Percentiles rank a stretch among this genome's conserved stretches.
These are phyloP conservation scores for Endoconidiophora laricicola DNA, from an alignment of 2,329 filamentous ascomycete genomes.

Conservation along the genomic window DNA sequence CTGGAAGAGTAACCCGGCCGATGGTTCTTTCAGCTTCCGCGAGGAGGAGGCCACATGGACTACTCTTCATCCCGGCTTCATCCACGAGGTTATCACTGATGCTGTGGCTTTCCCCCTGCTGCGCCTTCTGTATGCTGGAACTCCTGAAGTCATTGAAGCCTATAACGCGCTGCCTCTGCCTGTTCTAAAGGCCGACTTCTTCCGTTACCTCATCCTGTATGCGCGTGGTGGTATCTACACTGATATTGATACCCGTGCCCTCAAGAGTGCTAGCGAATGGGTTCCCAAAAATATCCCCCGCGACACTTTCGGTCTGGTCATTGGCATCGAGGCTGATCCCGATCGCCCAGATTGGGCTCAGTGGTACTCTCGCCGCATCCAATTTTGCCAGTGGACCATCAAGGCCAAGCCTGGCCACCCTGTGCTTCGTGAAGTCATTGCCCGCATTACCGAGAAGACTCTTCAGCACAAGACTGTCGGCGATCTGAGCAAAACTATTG, in stretches of 20 bases:
- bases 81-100: conserved; percentile 96
- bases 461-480: conserved; percentile 55
- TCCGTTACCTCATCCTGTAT: conserved; percentile 53
- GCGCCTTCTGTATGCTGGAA: conserved; percentile 67
- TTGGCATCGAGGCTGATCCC: conserved; percentile 93
- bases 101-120: conserved; percentile 66
- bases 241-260: conserved; percentile 78
- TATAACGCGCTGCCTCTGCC: conserved; percentile 57
- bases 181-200: conserved; percentile 65
- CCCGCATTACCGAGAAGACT: conserved; percentile 70
- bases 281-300: conserved; percentile 62
- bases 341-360: conserved; percentile 82
- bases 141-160: conserved; percentile 64
- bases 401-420: conserved; percentile 91
- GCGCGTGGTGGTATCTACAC: conserved; percentile 56
- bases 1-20: conserved; percentile 76
- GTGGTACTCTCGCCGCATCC: conserved; percentile 91
- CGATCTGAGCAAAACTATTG: conserved; percentile 36
- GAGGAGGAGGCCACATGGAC: conserved; percentile 83
- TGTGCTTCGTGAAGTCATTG: conserved; percentile 71
- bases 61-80: conserved; percentile 69
- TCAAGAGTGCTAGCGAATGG: conserved; percentile 77
- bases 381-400: conserved; percentile 99
- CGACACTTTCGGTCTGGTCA: conserved; percentile 64
- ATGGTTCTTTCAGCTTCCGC: conserved; percentile 63